These are phyloP conservation scores for Platanus orientalis DNA, from an alignment of 164 flowering plant genomes.

Conservation along the genomic window DNA sequence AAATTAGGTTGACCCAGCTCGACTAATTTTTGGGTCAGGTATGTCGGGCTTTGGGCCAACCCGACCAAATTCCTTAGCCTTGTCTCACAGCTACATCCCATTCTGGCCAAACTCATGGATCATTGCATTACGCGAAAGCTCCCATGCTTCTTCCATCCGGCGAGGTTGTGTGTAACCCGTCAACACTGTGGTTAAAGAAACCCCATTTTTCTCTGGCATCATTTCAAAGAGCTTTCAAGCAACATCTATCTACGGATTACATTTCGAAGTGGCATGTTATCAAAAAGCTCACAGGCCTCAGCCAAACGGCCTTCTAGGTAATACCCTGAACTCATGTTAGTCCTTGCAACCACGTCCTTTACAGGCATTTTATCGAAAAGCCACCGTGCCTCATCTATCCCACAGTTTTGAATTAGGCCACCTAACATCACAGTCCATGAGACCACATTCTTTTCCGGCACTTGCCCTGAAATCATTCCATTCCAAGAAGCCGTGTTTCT, in stretches of 20 bases:
- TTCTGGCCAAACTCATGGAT: slow-evolving; percentile 52
- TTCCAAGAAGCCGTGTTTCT: slow-evolving; percentile 64
- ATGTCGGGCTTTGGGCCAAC: too few species aligned
- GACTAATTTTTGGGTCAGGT: too few species aligned
- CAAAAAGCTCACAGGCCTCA: slow-evolving; percentile 69
- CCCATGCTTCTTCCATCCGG: slow-evolving; percentile 58
- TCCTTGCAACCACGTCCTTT: slow-evolving; percentile 72
- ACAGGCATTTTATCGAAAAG: slow-evolving; percentile 62
- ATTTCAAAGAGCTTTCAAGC: slow-evolving; percentile 85
- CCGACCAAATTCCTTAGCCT: too few species aligned
- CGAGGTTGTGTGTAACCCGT: slow-evolving; percentile 63
- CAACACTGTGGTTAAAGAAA: slow-evolving; percentile 73
- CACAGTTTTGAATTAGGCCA: slow-evolving; percentile 53
- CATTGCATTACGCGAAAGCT: slow-evolving; percentile 68
- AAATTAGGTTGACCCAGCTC: too few species aligned
- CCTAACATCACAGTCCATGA: slow-evolving; percentile 84
- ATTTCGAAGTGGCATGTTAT: slow-evolving; percentile 58
- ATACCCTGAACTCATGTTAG: slow-evolving; percentile 66
- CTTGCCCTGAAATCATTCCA: slow-evolving; percentile 59
- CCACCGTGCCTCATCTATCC: slow-evolving; percentile 58
- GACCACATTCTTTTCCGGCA: slow-evolving; percentile 76
- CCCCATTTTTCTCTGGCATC: slow-evolving; percentile 82
- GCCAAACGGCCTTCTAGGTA: slow-evolving; percentile 50
- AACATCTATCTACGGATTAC: slow-evolving; percentile 55
- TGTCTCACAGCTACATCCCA: slow-evolving; percentile 49